phyloP scores from a whole-genome alignment of 2,329 filamentous ascomycete species.

The Cladosporium austrohemisphaericum region DNA sequence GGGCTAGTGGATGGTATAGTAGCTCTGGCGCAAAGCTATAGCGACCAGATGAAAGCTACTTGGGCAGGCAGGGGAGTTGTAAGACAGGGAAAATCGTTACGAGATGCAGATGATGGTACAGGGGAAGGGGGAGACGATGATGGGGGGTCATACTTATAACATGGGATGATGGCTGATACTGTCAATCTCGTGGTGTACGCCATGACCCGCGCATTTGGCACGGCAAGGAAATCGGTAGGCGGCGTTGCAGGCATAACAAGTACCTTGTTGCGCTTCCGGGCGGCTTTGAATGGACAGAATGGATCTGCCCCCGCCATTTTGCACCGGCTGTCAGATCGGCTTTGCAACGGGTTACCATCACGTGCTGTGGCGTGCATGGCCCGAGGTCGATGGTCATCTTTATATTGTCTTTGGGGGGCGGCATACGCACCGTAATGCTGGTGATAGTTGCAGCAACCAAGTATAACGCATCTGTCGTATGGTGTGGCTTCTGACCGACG shows the following conservation, averaged over 20 bases:
- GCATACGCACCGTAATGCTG: too few species aligned
- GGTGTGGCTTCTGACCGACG: too few species aligned
- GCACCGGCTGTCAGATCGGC: too few species aligned
- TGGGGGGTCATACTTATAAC: slow-evolving; percentile 8
- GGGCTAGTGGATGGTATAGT: background rate
- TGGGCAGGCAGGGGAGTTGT: background rate
- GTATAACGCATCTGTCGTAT: too few species aligned
- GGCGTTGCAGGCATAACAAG: background rate
- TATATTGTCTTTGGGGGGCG: too few species aligned
- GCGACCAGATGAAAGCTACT: background rate
- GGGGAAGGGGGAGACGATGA: background rate
- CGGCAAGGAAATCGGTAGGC: slow-evolving; percentile 12
- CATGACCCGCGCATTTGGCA: slow-evolving; percentile 3
- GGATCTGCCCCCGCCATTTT: too few species aligned
- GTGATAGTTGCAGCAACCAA: too few species aligned
- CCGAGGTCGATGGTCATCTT: too few species aligned
- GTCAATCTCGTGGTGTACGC: slow-evolving; percentile 3
- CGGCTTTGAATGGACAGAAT: background rate
- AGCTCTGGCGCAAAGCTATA: slow-evolving; percentile 1
- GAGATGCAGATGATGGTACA: background rate
- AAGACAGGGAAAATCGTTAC: background rate
- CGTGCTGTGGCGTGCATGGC: too few species aligned
- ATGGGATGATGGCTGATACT: background rate
- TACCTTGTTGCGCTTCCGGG: slow-evolving; percentile 8
- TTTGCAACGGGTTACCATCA: too few species aligned